phyloP scores from a whole-genome alignment of 2,329 filamentous ascomycete species.

The Clarireedia hainanense region DNA sequence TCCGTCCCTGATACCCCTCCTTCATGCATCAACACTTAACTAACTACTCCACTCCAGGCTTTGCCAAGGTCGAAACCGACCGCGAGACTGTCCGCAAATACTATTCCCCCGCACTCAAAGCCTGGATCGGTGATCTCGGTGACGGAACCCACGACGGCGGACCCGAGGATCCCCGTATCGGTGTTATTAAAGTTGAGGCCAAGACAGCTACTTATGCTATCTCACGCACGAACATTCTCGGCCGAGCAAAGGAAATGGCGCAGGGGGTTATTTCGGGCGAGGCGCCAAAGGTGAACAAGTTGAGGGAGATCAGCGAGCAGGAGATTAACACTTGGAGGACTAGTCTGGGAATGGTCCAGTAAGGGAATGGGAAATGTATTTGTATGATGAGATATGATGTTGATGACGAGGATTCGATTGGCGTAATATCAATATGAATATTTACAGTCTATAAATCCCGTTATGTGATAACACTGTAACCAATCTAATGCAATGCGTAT shows the following conservation, averaged over 20 bases:
- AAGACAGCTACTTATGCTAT: constrained; percentile 66
- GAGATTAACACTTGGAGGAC: constrained; percentile 40
- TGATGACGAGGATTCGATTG: neutral
- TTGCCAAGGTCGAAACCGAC: constrained; percentile 51
- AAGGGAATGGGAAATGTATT: neutral
- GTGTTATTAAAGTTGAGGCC: constrained; percentile 68
- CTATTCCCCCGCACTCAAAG: constrained; percentile 67
- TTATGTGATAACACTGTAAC: too few species aligned
- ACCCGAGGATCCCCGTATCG: constrained; percentile 73
- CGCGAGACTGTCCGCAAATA: constrained; percentile 62
- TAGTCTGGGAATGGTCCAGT: constrained; percentile 5
- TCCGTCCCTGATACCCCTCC: neutral
- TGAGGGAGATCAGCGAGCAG: constrained; percentile 62
- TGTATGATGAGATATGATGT: neutral
- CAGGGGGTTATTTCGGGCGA: constrained; percentile 69
- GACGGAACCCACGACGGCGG: constrained; percentile 79
- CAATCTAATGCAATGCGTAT: too few species aligned
- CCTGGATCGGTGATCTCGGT: constrained; percentile 79
- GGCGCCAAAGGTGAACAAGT: constrained; percentile 62
- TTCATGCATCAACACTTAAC: too few species aligned
- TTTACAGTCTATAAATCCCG: too few species aligned
- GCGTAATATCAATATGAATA: too few species aligned
- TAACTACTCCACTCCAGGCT: neutral
- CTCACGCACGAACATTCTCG: constrained; percentile 52
- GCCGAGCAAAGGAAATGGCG: constrained; percentile 61